Evolutionary conservation across 306 rosid genomes (phyloP), one percentile per base, ranked within the genome.

Genomic region (Vachellia collinsii): DNA sequence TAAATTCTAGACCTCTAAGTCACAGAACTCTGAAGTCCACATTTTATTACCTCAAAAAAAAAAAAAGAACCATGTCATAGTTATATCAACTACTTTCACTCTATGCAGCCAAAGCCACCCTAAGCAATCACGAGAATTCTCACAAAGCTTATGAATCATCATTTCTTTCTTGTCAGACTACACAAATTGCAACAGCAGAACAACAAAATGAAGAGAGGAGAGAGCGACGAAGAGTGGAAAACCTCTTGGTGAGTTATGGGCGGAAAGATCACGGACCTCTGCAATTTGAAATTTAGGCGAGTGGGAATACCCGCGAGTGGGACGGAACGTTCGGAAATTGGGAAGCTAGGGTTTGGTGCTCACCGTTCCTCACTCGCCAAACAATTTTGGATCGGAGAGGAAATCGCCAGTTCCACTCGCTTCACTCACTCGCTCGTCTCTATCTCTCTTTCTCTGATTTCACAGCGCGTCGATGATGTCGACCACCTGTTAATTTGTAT

Each of bases 391-490:
- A 76, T 42, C 90, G 88, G 80, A 81, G 85, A 65, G 48, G 44
- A 79, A 87, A 79, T 71, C 82, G 73, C 58, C 34, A 77, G 67
- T n/a, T 67, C 66, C 81, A 87, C 90, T 84, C 88, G 90, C 90
- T 84, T 78, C 44, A n/a, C 12, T 67, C 87, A 78, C 87, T 86
- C 89, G 87, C 87, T 83, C 43, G 3, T 50, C 47, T 84, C 74
- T 84, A 11, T 53, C 76, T 80, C 43, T 37, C 58, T 56, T 16
- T 37, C 34, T 19, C 82, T 56, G 77, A 25, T 43, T 42, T 81
- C 86, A 68, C 71, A 36, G 88, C 90, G 88, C 90, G 90, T 87
- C 87, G 43, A 44, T 29, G 78, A 39, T 38, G 56, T 50, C n/a
- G 20, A 3, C 3, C 20, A 42, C 42, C 56, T 34, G 3, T 68